Evolutionary conservation across 2,329 filamentous ascomycete species (phyloP), one percentile per base, ranked within the genome.

Genomic region (Chrysosporium keratinophilum): DNA sequence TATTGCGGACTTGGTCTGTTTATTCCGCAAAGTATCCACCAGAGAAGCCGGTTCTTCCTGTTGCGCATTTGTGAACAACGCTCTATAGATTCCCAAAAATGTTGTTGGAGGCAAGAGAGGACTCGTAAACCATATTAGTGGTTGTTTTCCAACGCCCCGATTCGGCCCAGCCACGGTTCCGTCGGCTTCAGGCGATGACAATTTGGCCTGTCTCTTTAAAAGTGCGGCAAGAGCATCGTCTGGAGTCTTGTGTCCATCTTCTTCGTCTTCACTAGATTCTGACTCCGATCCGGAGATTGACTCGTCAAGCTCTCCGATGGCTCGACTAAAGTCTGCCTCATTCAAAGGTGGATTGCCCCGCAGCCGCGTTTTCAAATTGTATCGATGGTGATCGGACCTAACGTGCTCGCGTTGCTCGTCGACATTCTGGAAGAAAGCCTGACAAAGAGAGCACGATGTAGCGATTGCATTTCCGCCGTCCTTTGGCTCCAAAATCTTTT

Each of bases 331-430:
- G 34, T 95, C 89, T 6, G 66, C 68, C 65, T 98, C 93, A 1
- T 81, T 80, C 1, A 96, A 84, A 0, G 87, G 71, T 9, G 77
- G 78, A 55, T 78, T 76, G 0, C 87, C 87, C 45, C 88, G 82
- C 54, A 95, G 73, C 73, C 88, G 95, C 66, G 91, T 87, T 71
- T 95, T 97, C 57, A 97, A 72, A 67, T 98, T 98, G 72, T 96
- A 98, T 59, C 85, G 80, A 68, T 98, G 93, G 47, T 94, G 77
- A 64, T 98, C 93, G 9, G 91, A 95, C 63, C 87, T 86, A 55
- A 88, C 82, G 70, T 98, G 93, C 56, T 81, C 79, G 57, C 88
- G 81, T 66, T 97, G 91, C 57, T 97, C 91, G 57, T 82, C 77
- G 6, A 95, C 77, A 9, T 78, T 84, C 33, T 76, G 65, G 63